Percentiles rank a stretch among this genome's conserved stretches.
These are phyloP conservation scores for Datura wrightii DNA, from an alignment of 257 asterid species.

Conservation along the genomic window DNA sequence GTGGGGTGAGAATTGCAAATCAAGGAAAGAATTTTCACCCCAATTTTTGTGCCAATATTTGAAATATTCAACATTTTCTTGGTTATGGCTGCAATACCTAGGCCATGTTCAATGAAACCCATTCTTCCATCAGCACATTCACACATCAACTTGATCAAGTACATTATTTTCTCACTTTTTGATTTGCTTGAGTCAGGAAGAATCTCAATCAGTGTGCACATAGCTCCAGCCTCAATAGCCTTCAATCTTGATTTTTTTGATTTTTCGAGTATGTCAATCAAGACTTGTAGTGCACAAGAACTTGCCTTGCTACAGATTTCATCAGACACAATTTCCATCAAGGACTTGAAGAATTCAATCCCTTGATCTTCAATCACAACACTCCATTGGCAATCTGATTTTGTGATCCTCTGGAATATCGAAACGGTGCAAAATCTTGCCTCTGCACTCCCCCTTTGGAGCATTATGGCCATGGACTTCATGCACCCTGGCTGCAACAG, in stretches of 20 bases:
- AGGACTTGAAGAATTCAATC: slow-evolving; percentile 72
- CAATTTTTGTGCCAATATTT: slow-evolving; percentile 55
- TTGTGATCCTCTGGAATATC: slow-evolving; percentile 54
- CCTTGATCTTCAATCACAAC: slow-evolving; percentile 59
- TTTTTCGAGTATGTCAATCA: slow-evolving; percentile 52
- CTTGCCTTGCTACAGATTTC: slow-evolving; percentile 64
- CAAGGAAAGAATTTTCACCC: slow-evolving; percentile 73
- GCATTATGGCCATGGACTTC: slow-evolving; percentile 65
- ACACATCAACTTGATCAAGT: slow-evolving; percentile 62
- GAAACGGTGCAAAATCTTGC: slow-evolving; percentile 64
- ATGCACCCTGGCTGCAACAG: slow-evolving; percentile 58
- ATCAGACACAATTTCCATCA: slow-evolving; percentile 72
- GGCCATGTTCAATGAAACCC: slow-evolving; percentile 69
- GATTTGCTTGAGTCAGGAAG: slow-evolving; percentile 69
- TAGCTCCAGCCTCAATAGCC: slow-evolving; percentile 79
- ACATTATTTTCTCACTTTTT: slow-evolving; percentile 66
- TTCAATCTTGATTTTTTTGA: slow-evolving; percentile 71
- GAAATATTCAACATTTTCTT: slow-evolving; percentile 69
- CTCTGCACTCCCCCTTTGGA: slow-evolving; percentile 76
- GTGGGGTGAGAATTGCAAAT: slow-evolving; percentile 63
- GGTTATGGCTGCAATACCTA: slow-evolving; percentile 76
- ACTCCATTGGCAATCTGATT: slow-evolving; percentile 56
- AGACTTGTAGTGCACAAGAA: slow-evolving; percentile 60
- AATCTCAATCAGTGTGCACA: slow-evolving; percentile 72
- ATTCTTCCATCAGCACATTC: slow-evolving; percentile 86